Base-by-base conservation (phyloP, 2,329 filamentous ascomycete genomes). In the Penicillium sp. region DNA sequence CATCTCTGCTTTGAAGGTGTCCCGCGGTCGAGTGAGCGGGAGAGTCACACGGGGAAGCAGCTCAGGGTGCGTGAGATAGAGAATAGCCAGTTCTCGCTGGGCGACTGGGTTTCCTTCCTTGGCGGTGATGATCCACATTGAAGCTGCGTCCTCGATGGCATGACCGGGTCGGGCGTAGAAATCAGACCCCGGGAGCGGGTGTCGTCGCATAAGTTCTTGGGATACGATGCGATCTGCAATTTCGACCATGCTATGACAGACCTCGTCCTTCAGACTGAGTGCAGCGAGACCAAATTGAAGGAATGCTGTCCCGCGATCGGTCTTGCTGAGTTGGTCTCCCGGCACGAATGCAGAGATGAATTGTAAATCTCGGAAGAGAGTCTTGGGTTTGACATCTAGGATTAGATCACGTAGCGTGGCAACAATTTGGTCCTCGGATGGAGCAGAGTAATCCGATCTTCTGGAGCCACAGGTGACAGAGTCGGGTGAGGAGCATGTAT, bases 61-160 rank as follows among this genome's bases (percentile, higher is more conserved):
- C 68, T 96, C 90, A 0, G 94, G 92, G 62, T 95, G 88, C 0
- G 90, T 94, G 36, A 99, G 82, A 70, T 96, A 97, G 65, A 97
- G 88, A 57, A 96, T 88, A 1, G 89, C 94, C 15, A 99, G 81
- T 74, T 99, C 94, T 46, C 94, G 86, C 75, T 97, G 92, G 5
- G 93, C 92, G 12, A 89, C 88, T 0, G 91, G 82, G 55, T 92
- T 85, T 36, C 93, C 92, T 73, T 99, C 94, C 69, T 92, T 94
- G 15, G 94, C 94, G 1, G 92, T 93, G 67, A 96, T 94, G 57
- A 90, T 88, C 80, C 90, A 90, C 85, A 97, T 94, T 61, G 83
- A 85, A 2, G 89, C 92, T 0, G 91, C 93, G 68, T 96, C 90
- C 43, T 85, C 82, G 51, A 85, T 69, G 24, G 65, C 64, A 57